Percentiles rank a stretch among this genome's conserved stretches.
Conservation (phyloP, 306 rosid species). For the Myrica gale region DNA sequence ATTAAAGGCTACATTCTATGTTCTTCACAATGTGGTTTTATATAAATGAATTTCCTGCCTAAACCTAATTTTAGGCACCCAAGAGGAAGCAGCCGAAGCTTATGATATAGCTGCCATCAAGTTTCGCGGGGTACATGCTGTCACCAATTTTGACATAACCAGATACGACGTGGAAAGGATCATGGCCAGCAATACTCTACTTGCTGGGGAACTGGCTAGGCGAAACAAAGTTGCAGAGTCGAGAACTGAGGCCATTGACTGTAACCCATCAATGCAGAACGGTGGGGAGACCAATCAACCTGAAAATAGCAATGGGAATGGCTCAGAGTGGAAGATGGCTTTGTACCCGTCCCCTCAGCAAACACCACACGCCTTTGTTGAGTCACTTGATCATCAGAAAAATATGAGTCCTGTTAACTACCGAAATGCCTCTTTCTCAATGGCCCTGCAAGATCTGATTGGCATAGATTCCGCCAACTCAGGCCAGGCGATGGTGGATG, state of each 20-base stretch:
- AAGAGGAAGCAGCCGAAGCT: conserved; percentile 99
- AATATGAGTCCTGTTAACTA: conserved; percentile 37
- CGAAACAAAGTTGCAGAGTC: conserved; percentile 52
- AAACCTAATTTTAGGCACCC: conserved; percentile 64
- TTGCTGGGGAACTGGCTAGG: conserved; percentile 75
- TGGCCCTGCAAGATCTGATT: conserved; percentile 61
- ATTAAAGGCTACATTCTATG: conserved; percentile 20
- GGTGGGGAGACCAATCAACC: conserved; percentile 33
- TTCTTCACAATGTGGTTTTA: neutral
- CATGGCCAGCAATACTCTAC: conserved; percentile 80
- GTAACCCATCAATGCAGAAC: conserved; percentile 30
- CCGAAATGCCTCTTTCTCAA: conserved; percentile 44
- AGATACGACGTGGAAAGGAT: conserved; percentile 84
- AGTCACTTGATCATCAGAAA: conserved; percentile 39
- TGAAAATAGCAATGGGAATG: conserved; percentile 24
- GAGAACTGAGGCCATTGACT: conserved; percentile 33
- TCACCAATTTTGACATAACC: conserved; percentile 86
- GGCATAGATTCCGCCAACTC: conserved; percentile 52
- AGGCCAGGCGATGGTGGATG: conserved; percentile 35
- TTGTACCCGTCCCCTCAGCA: conserved; percentile 37
- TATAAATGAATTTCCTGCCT: neutral
- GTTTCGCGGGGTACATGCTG: conserved; percentile 85
- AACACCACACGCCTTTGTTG: conserved; percentile 35
- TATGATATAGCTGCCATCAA: conserved; percentile 95
- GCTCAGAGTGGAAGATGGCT: conserved; percentile 58